Base-by-base conservation (phyloP, 1,139 yeast genomes). In the Hyphopichia pseudoburtonii region DNA sequence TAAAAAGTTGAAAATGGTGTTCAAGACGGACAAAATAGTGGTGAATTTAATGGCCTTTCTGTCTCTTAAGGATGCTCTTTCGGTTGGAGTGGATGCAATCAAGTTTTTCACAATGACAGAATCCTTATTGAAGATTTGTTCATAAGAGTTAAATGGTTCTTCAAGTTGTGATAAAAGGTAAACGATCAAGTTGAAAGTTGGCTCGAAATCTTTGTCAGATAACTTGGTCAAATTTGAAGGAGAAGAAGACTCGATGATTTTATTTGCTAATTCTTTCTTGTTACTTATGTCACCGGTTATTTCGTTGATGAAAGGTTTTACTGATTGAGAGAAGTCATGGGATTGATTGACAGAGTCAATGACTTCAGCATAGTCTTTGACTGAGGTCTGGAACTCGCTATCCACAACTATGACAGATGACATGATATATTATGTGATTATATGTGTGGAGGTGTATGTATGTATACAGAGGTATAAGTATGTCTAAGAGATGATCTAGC, bases 361-460 rank as follows among this genome's bases (percentile, higher is more conserved):
- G 34, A 70, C 63, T 42, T 57, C 66, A 27, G 64, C 65, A 43
- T 66, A 68, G 49, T 71, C 76, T 38, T 51, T 55, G 41, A 70
- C 60, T 33, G 74, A 69, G 51, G 66, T 72, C 44, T 57, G 59
- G 47, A 72, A 57, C 47, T 66, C 73, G 52, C 61, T 70, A 47
- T 72, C 76, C 30, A 71, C 73, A 38, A 71, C 71, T 48, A 72
- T 64, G 44, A 70, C 76, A 30, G 77, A 69, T 41, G 70, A 61
- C 75, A 70, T 69, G 7, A 21, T 7, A 21, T 7, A n/a, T n/a
- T n/a, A n/a, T n/a, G n/a, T n/a, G n/a, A n/a, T n/a, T n/a, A n/a
- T n/a, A n/a, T n/a, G n/a, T n/a, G n/a, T n/a, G n/a, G n/a, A n/a
- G n/a, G n/a, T n/a, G n/a, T n/a, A n/a, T n/a, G n/a, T n/a, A n/a